Evolutionary conservation across 192 early-diverging fungal genomes (phyloP), one percentile per base, ranked within the genome.

Genomic region (Coemansia guatemalensis): DNA sequence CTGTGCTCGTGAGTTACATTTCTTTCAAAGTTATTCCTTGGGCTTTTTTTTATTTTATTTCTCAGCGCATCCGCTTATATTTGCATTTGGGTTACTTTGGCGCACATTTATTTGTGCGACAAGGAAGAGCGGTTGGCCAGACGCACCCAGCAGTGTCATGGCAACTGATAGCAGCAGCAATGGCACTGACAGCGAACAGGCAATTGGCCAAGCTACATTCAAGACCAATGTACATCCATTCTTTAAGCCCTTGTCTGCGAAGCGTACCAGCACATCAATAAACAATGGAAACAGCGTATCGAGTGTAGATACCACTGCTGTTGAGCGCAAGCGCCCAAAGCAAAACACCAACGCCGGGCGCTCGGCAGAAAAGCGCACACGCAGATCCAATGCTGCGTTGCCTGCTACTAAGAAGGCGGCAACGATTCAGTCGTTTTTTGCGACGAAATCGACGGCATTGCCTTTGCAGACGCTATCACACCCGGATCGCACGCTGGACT

Each of bases 381-480:
- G 73, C 17, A 62, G 57, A 56, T 27, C 64, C 8, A 69, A 69
- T 39, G 39, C 21, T 29, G 11, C 44, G 14, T 6, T 18, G n/a
- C 32, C 55, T 11, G 18, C 55, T 3, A 9, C 55, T 11, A 35
- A 12, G 4, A 65, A 62, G 20, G 24, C 70, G 6, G 48, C 69
- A 21, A 73, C 62, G 29, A 62, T 79, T 23, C 76, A 79, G 53
- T 67, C 76, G 22, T 79, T 79, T 52, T 79, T 79, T 44, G 39
- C 59, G 1, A 62, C 67, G 5, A 75, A 61, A 8, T 21, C 62
- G 18, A 25, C 7, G 35, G 35, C 35, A 39, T 49, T 48, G 48
- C n/a, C 41, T 24, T 50, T n/a, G 2, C 58, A 66, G 3, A 2
- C 55, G 29, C 24, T 9, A 24, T 2, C 29, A 7, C 20, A 22